Evolutionary conservation across 768 basidiomycete genomes (phyloP), one percentile per base, ranked within the genome.

Genomic region (Pisolithus marmoratus): DNA sequence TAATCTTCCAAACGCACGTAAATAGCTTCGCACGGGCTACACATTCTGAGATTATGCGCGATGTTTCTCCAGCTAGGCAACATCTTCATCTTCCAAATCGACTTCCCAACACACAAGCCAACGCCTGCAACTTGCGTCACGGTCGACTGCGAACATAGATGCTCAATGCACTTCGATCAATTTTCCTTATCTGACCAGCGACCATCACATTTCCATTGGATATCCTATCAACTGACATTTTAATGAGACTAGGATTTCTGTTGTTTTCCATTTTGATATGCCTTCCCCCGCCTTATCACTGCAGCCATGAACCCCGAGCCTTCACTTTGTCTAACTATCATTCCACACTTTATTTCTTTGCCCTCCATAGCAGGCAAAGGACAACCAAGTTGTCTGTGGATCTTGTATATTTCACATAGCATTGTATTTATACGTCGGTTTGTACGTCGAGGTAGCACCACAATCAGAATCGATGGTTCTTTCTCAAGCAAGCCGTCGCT

Each of bases 121-220:
- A 45, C 51, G 15, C 58, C 58, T n/a, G 7, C 55, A 15, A 51
- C 45, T 38, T 60, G 56, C 59, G 62, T 55, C 55, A 61, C 62
- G 45, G 50, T 41, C 20, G 26, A 8, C 34, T 34, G 12, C 34
- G 34, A 34, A 23, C 42, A 43, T 24, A 34, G 24, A 46, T 26
- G 42, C 43, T n/a, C 42, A 51, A 46, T 5, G 26, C 51, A 51
- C 11, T 34, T 53, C 50, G 37, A 56, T 51, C 31, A 19, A 19
- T 41, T 41, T n/a, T 37, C n/a, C 46, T 34, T 23, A 11, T 20
- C 31, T 44, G 29, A 34, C 15, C 34, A 15, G 34, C 34, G 34
- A 3, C 40, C 7, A 36, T 40, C 40, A 22, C 49, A 44, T 20
- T 36, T 50, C 15, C 36, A n/a, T 27, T 38, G 37, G 22, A 54